Evolutionary conservation across 176 grass and related monocot genomes (phyloP), one percentile per base, ranked within the genome.

Genomic region (Carex littledalei): DNA sequence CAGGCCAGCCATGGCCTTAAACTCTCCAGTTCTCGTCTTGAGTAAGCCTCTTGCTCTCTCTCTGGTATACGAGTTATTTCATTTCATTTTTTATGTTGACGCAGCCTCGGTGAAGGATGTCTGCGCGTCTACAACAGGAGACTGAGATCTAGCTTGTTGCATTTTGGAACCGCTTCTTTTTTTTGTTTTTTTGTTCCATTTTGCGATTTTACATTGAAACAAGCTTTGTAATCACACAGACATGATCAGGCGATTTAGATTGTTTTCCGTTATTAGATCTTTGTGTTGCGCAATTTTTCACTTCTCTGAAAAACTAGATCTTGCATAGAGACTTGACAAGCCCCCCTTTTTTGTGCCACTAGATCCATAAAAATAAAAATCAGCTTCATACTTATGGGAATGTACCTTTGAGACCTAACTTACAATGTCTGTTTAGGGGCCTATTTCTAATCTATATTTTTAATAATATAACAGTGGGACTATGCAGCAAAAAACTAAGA

Each of bases 11-110:
- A 92, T 93, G 89, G 88, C 93, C 47, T 86, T 98, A 84, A 79
- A 90, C 87, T 79, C 96, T 64, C 93, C 96, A 6, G 91, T 99
- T 63, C 93, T 95, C 78, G 96, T 99, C 20, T 78, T 99, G 59
- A 99, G 96, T 99, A 94, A 94, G 91, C 32, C 69, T 56, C 55
- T 54, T 26, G 3, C 53, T 77, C 3, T 26, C 62, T 29, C 13
- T 43, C 41, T 13, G 8, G 2, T 52, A 15, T 50, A 2, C 32
- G 20, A 53, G 31, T 0, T 85, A 31, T 31, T 18, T 56, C 15
- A 31, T 45, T 55, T 43, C 32, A 6, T 20, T 9, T 11, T 22
- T 85, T 58, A 17, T 85, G 74, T 43, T 63, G 49, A 72, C 77
- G 21, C 52, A 17, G 8, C 17, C 57, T 85, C 12, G 10, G 50